phyloP scores from a whole-genome alignment of 495 filamentous ascomycete species.

The Astrothelium subdiscretum region DNA sequence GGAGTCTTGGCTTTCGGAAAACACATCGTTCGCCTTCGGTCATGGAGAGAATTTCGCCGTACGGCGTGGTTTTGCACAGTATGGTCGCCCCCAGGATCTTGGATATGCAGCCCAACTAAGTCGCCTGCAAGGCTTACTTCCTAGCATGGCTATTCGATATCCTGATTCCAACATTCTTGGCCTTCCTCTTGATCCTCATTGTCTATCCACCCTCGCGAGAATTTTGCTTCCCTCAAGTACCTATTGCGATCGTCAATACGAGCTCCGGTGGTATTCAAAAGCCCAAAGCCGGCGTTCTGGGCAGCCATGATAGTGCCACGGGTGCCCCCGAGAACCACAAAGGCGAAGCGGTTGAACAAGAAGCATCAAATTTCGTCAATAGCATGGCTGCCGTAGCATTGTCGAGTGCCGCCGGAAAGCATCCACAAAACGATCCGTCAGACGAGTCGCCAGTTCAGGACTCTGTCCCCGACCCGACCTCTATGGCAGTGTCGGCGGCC shows the following conservation, averaged over 20 bases:
- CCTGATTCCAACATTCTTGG: constrained; percentile 49
- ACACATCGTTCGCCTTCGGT: constrained; percentile 65
- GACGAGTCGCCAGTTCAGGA: constrained; percentile 32
- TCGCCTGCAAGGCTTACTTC: constrained; percentile 47
- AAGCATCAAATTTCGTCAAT: constrained; percentile 71
- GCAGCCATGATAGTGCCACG: constrained; percentile 66
- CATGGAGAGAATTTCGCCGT: constrained; percentile 62
- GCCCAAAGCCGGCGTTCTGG: constrained; percentile 56
- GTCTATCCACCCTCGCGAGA: constrained; percentile 51
- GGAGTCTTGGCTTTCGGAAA: constrained; percentile 54
- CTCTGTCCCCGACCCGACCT: constrained; percentile 49
- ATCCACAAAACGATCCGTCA: constrained; percentile 30
- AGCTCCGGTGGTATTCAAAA: constrained; percentile 56
- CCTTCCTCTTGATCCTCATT: constrained; percentile 52
- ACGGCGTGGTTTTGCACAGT: constrained; percentile 58
- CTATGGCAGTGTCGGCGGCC: constrained; percentile 39
- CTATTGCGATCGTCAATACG: constrained; percentile 50
- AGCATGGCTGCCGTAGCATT: constrained; percentile 64
- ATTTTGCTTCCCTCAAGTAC: constrained; percentile 63
- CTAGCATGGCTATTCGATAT: constrained; percentile 65
- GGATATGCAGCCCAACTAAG: background rate
- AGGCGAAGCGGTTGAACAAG: constrained; percentile 77
- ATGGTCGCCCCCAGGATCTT: constrained; percentile 11
- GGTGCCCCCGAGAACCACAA: constrained; percentile 76
- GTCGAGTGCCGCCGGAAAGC: constrained; percentile 62